Evolutionary conservation across 371 early-diverging fungal genomes (phyloP).

Genomic region (Rhizopus arrhizus): DNA sequence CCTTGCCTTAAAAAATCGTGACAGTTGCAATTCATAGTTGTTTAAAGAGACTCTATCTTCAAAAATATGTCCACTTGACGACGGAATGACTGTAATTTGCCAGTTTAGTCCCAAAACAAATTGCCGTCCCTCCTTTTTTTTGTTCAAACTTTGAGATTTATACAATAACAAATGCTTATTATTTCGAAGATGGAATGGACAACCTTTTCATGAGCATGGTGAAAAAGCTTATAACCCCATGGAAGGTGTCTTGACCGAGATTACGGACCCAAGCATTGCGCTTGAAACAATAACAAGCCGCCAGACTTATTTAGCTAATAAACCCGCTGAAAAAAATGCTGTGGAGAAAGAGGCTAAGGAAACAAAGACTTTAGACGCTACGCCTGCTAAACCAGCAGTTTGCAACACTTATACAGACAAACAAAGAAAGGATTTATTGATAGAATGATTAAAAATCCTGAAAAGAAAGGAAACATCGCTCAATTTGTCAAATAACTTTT

Average conservation of each 20-base stretch:
- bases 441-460: constrained; percentile 11
- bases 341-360: constrained; percentile 6
- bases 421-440: constrained; percentile 9
- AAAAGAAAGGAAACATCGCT: constrained; percentile 11
- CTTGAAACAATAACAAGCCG: constrained; percentile 15
- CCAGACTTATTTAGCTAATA: constrained; percentile 7
- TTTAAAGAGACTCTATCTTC: too few species aligned
- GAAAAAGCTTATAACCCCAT: constrained; percentile 10
- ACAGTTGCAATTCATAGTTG: too few species aligned
- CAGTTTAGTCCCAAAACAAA: too few species aligned
- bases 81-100: too few species aligned
- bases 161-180: too few species aligned
- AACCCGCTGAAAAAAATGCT: constrained; percentile 9
- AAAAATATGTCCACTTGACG: too few species aligned
- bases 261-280: constrained; percentile 5
- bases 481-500: constrained; percentile 3
- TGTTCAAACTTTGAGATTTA: too few species aligned
- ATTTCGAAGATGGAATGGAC: too few species aligned
- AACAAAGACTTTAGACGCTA: constrained; percentile 11
- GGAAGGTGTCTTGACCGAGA: constrained; percentile 7
- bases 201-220: constrained; percentile 10
- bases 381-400: constrained; percentile 9
- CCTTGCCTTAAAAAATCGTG: background rate
- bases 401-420: constrained; percentile 7
- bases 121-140: too few species aligned